Evolutionary conservation across 2,329 filamentous ascomycete species (phyloP).

Genomic region (Byssoonygena ceratinophila): DNA sequence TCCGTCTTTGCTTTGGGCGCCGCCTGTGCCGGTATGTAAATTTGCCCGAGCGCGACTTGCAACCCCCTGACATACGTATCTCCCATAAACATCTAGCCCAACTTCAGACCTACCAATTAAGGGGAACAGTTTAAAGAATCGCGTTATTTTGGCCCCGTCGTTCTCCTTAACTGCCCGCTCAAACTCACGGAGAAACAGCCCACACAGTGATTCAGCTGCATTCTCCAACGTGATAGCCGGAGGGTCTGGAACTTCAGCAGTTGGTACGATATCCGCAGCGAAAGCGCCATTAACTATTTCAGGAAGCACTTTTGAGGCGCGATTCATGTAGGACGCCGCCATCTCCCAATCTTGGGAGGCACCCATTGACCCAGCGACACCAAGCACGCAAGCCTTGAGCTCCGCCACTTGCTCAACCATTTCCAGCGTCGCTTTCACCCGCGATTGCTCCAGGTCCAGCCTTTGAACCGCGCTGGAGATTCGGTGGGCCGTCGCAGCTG

Average conservation of each 20-base stretch:
- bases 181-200: slow-evolving; percentile 85
- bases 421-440: slow-evolving; percentile 78
- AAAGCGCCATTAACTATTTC: slow-evolving; percentile 75
- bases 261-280: slow-evolving; percentile 85
- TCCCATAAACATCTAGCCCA: slow-evolving; percentile 86
- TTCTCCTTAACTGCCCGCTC: slow-evolving; percentile 78
- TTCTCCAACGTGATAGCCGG: slow-evolving; percentile 77
- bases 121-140: slow-evolving; percentile 97
- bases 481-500: slow-evolving; percentile 71
- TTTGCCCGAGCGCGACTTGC: slow-evolving; percentile 71
- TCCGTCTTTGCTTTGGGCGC: slow-evolving; percentile 56
- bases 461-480: slow-evolving; percentile 78
- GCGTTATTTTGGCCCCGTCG: slow-evolving; percentile 80
- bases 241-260: slow-evolving; percentile 85
- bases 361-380: slow-evolving; percentile 91
- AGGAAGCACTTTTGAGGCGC: slow-evolving; percentile 69
- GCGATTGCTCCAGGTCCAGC: slow-evolving; percentile 80
- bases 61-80: slow-evolving; percentile 92
- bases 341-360: slow-evolving; percentile 98
- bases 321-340: slow-evolving; percentile 76
- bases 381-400: slow-evolving; percentile 90
- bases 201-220: slow-evolving; percentile 80
- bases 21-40: slow-evolving; percentile 57
- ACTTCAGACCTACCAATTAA: slow-evolving; percentile 81
- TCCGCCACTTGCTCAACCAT: slow-evolving; percentile 95